A percentile compares a stretch with the other conserved stretches of the same genome.
Conservation (phyloP, 768 basidiomycete species). For the Leccinum olivaceopallidum region DNA sequence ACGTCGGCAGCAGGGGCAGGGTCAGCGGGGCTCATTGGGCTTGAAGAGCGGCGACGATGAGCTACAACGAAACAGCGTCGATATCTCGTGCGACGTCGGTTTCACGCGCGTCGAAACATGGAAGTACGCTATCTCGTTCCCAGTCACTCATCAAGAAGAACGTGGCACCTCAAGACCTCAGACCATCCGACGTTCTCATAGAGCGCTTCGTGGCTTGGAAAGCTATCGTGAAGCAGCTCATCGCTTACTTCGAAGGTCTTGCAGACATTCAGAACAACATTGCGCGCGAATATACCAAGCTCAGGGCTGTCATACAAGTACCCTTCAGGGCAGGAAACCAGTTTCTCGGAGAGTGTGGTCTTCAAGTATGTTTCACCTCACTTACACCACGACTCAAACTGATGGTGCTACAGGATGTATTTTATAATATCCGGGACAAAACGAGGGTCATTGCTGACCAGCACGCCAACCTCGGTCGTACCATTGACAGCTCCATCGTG, state of each 20-base stretch:
- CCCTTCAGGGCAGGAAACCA: constrained; percentile 96
- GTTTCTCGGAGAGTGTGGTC: constrained; percentile 96
- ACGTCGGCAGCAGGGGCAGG: constrained; percentile 17
- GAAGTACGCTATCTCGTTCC: constrained; percentile 73
- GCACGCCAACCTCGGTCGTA: constrained; percentile 93
- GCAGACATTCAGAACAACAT: constrained; percentile 92
- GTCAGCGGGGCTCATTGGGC: background rate
- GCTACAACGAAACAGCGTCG: constrained; percentile 47
- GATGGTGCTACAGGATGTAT: constrained; percentile 66
- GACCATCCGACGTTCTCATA: constrained; percentile 94
- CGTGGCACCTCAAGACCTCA: constrained; percentile 84
- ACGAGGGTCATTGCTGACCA: constrained; percentile 93
- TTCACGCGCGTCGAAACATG: constrained; percentile 61
- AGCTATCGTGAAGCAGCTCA: constrained; percentile 93
- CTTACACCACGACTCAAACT: background rate
- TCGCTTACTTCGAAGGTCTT: constrained; percentile 73
- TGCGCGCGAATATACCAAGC: constrained; percentile 88
- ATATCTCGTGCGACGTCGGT: constrained; percentile 72
- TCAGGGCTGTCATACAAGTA: constrained; percentile 95
- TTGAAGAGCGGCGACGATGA: constrained; percentile 21
- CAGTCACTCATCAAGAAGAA: constrained; percentile 95
- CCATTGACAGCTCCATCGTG: constrained; percentile 95
- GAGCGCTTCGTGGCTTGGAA: constrained; percentile 96
- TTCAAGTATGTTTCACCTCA: constrained; percentile 56
- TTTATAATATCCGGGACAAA: constrained; percentile 90